Percentiles rank a stretch among this genome's conserved stretches.
These are phyloP conservation scores for Mallotus repandus DNA, from an alignment of 441 rosid species.

Conservation along the genomic window DNA sequence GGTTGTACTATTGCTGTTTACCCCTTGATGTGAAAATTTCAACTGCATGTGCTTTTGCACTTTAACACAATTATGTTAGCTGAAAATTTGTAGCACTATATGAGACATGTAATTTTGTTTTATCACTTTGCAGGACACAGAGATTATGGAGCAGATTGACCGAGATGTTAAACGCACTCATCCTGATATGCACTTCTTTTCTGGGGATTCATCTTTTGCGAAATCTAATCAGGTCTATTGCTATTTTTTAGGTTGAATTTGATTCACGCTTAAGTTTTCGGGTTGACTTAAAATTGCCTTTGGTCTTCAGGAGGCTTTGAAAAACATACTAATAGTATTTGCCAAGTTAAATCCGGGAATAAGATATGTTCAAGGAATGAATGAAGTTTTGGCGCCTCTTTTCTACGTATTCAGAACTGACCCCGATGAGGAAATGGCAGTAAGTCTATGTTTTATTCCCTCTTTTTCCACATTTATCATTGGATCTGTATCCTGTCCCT, in stretches of 20 bases:
- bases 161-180: slow-evolving; percentile 95
- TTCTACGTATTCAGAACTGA: slow-evolving; percentile 82
- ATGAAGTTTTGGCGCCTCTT: slow-evolving; percentile 89
- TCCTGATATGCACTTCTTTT: slow-evolving; percentile 93
- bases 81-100: not conserved
- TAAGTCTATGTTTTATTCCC: slow-evolving; percentile 32
- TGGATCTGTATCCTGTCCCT: not conserved
- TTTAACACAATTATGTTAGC: not conserved
- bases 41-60: slow-evolving; percentile 7
- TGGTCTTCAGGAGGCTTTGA: slow-evolving; percentile 74
- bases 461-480: slow-evolving; percentile 8
- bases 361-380: slow-evolving; percentile 99
- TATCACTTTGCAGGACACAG: slow-evolving; percentile 60
- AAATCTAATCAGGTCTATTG: slow-evolving; percentile 71
- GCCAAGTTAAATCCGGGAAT: slow-evolving; percentile 97
- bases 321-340: slow-evolving; percentile 71
- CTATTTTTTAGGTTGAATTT: slow-evolving; percentile 20
- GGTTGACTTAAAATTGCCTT: slow-evolving; percentile 28
- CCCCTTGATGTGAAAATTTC: not conserved
- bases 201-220: slow-evolving; percentile 70
- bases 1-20: not conserved
- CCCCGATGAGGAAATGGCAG: slow-evolving; percentile 82
- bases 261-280: slow-evolving; percentile 10
- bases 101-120: slow-evolving; percentile 15
- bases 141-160: slow-evolving; percentile 92